Evolutionary conservation across 2,329 filamentous ascomycete species (phyloP).

Genomic region (Epichloe coenophiala): DNA sequence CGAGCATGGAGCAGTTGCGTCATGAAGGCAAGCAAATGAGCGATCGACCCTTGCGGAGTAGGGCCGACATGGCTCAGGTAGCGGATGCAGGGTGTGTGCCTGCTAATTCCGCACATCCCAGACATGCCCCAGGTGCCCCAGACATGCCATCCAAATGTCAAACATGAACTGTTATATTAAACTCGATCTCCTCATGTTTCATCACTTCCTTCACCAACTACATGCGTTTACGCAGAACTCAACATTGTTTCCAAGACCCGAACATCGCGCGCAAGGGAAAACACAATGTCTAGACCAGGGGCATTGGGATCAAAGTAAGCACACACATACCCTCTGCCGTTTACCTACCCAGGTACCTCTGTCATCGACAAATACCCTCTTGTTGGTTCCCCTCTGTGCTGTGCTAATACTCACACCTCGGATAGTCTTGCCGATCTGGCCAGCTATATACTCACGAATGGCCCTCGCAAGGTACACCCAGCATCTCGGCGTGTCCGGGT

Average conservation of each 20-base stretch:
- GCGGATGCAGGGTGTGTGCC: slow-evolving; percentile 2
- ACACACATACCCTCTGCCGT: not conserved
- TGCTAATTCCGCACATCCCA: slow-evolving; percentile 1
- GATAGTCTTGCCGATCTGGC: slow-evolving; percentile 17
- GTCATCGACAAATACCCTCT: not conserved
- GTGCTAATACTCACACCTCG: not conserved
- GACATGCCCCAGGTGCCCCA: not conserved
- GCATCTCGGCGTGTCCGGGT: slow-evolving; percentile 21
- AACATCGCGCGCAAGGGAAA: not conserved
- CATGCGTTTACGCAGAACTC: not conserved
- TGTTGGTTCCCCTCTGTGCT: not conserved
- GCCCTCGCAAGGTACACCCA: slow-evolving; percentile 12
- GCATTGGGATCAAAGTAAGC: slow-evolving; percentile 7
- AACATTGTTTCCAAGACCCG: not conserved
- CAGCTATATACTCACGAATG: slow-evolving; percentile 13
- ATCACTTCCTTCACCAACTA: not conserved
- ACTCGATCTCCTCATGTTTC: not conserved
- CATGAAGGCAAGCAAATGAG: slow-evolving; percentile 1
- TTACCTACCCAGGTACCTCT: not conserved
- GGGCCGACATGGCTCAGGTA: not conserved
- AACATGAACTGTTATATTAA: slow-evolving; percentile 1
- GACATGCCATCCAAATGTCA: slow-evolving; percentile 1
- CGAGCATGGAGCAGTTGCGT: slow-evolving; percentile 1
- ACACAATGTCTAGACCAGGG: slow-evolving; percentile 6
- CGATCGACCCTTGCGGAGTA: slow-evolving; percentile 4